Conservation (phyloP, 768 basidiomycete genomes). For the Lyophyllum atratum region DNA sequence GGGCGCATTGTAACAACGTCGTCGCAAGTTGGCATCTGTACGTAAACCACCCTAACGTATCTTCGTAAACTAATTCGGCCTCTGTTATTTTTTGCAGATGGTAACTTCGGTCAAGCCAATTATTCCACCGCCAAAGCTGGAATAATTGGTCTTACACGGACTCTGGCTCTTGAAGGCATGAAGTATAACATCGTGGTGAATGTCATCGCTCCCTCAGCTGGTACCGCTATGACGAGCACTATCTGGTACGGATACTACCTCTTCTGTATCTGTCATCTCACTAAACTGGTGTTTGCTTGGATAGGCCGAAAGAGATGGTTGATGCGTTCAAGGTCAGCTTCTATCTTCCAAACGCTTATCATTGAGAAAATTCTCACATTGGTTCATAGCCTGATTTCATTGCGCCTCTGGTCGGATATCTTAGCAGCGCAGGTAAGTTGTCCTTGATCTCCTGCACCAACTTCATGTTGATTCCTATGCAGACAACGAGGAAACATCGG, state of each 20-base stretch:
- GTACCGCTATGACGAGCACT: constrained; percentile 90
- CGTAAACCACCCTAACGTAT: constrained; percentile 28
- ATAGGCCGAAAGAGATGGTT: constrained; percentile 80
- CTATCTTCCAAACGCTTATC: background rate
- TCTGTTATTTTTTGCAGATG: constrained; percentile 50
- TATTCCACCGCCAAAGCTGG: constrained; percentile 94
- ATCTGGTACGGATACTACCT: constrained; percentile 52
- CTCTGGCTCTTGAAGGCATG: constrained; percentile 87
- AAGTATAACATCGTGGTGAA: constrained; percentile 93
- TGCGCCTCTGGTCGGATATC: constrained; percentile 90
- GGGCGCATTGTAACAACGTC: constrained; percentile 95
- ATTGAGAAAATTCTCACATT: background rate
- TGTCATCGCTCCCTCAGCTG: constrained; percentile 83
- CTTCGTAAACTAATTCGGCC: background rate
- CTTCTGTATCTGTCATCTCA: background rate
- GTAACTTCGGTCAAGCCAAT: constrained; percentile 95
- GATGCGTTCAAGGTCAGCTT: constrained; percentile 78
- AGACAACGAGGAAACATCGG: constrained; percentile 75
- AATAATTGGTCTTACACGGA: constrained; percentile 87
- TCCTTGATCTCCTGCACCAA: background rate
- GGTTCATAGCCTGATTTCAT: constrained; percentile 77
- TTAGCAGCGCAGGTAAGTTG: constrained; percentile 67
- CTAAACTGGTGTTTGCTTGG: background rate
- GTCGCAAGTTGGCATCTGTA: constrained; percentile 91
- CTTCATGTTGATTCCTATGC: background rate